A percentile compares a stretch with the other conserved stretches of the same genome.
Conservation (phyloP, 202 grass and related monocot species). For the Sporobolus alterniflorus region DNA sequence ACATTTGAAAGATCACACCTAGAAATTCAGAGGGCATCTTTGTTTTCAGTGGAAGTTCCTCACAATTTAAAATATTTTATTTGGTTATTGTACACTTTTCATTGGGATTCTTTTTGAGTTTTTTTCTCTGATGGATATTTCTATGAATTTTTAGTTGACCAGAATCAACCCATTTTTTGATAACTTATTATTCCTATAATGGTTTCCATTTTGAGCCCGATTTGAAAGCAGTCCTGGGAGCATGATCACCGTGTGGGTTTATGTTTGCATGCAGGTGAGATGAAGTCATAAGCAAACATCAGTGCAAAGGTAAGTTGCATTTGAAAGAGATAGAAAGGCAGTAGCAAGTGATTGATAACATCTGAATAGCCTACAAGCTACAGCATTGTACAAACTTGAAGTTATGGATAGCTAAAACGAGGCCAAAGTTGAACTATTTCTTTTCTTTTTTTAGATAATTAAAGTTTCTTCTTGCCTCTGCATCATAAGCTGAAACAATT, state of each 20-base stretch:
- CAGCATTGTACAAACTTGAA: neutral
- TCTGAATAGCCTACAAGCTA: neutral
- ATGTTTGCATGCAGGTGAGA: neutral
- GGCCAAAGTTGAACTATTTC: neutral
- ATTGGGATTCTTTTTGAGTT: no score
- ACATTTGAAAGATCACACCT: no score
- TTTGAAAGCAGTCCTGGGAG: conserved; percentile 18
- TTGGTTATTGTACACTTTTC: no score
- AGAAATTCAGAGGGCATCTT: neutral
- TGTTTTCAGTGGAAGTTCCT: neutral
- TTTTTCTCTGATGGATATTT: no score
- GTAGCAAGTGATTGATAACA: neutral
- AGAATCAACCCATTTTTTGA: neutral
- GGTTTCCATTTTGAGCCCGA: neutral
- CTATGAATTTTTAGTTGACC: neutral
- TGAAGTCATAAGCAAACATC: neutral
- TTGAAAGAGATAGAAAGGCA: neutral
- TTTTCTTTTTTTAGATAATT: neutral
- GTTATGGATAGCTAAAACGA: neutral
- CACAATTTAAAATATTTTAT: no score
- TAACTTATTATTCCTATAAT: conserved; percentile 6
- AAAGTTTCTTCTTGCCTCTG: neutral
- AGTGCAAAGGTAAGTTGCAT: conserved; percentile 4
- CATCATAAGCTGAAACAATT: neutral
- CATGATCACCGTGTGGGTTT: neutral